These are phyloP conservation scores for Polyporus tsugae DNA, from an alignment of 1,284 basidiomycete genomes.

Conservation along the genomic window DNA sequence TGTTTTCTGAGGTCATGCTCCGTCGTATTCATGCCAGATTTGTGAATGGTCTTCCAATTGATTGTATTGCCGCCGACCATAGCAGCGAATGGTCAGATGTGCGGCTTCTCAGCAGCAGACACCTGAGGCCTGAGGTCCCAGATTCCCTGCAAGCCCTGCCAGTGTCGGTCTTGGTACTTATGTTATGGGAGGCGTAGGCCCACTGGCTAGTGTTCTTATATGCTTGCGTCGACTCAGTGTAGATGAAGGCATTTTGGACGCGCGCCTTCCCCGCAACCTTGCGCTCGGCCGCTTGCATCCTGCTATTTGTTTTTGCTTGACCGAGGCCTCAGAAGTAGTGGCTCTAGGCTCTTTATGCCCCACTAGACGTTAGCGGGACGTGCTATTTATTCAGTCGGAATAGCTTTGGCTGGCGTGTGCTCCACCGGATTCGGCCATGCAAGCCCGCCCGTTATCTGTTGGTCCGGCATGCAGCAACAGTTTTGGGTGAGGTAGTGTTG, in stretches of 20 bases:
- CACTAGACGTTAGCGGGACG: neutral
- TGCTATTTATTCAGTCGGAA: too few species aligned
- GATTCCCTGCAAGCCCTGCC: neutral
- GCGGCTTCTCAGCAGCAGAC: slow-evolving; percentile 4
- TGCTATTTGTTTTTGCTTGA: neutral
- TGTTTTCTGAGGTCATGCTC: neutral
- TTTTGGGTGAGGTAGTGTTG: neutral
- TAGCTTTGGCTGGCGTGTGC: neutral
- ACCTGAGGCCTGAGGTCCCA: neutral
- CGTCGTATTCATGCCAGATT: neutral
- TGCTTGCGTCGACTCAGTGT: neutral
- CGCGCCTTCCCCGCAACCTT: too few species aligned
- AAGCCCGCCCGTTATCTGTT: neutral
- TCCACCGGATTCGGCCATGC: neutral
- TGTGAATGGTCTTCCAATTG: slow-evolving; percentile 1
- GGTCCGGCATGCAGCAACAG: neutral
- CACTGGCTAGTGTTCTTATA: neutral
- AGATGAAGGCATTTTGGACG: too few species aligned
- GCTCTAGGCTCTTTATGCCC: neutral
- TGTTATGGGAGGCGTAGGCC: neutral
- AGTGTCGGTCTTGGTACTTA: neutral
- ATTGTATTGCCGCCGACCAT: slow-evolving; percentile 7
- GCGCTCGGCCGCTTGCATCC: neutral
- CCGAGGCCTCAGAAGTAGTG: neutral
- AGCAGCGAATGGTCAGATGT: slow-evolving; percentile 7